Percentiles rank a stretch among this genome's conserved stretches.
Conservation (phyloP, 768 basidiomycete genomes). For the Pholiota microspora region DNA sequence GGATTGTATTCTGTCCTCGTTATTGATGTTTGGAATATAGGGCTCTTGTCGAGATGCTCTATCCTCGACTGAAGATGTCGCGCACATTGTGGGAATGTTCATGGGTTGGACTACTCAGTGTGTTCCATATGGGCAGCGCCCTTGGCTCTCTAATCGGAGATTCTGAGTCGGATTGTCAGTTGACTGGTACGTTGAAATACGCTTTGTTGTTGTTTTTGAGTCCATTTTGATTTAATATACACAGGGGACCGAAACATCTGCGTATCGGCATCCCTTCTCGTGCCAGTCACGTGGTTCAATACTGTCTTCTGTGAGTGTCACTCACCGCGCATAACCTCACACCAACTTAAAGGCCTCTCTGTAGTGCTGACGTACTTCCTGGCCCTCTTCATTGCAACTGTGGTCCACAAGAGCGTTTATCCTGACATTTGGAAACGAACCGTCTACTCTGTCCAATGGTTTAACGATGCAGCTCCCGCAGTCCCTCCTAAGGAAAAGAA, state of each 20-base stretch:
- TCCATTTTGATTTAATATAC: slow-evolving; percentile 26
- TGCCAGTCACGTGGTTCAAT: slow-evolving; percentile 47
- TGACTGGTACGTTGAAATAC: slow-evolving; percentile 48
- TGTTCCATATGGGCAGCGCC: slow-evolving; percentile 49
- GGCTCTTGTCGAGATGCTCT: slow-evolving; percentile 35
- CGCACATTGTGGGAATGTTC: slow-evolving; percentile 50
- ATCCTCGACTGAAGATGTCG: slow-evolving; percentile 35
- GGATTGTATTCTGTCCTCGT: no score
- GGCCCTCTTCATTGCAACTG: slow-evolving; percentile 42
- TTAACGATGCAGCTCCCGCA: slow-evolving; percentile 24
- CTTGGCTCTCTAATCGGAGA: neutral
- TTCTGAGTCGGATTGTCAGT: slow-evolving; percentile 18
- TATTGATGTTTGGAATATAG: slow-evolving; percentile 19
- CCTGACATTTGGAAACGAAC: slow-evolving; percentile 52
- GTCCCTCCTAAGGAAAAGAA: slow-evolving; percentile 15
- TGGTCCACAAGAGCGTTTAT: slow-evolving; percentile 41
- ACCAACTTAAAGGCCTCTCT: slow-evolving; percentile 14
- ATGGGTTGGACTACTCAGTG: slow-evolving; percentile 50
- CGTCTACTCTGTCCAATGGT: slow-evolving; percentile 60
- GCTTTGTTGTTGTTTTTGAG: slow-evolving; percentile 36
- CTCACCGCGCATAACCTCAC: neutral
- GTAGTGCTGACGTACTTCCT: slow-evolving; percentile 62
- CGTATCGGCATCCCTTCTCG: slow-evolving; percentile 45
- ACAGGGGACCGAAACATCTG: slow-evolving; percentile 42
- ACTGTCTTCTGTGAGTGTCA: slow-evolving; percentile 41